These are phyloP conservation scores for Meredithiella fracta DNA, from an alignment of 2,329 filamentous ascomycete species.

Conservation along the genomic window DNA sequence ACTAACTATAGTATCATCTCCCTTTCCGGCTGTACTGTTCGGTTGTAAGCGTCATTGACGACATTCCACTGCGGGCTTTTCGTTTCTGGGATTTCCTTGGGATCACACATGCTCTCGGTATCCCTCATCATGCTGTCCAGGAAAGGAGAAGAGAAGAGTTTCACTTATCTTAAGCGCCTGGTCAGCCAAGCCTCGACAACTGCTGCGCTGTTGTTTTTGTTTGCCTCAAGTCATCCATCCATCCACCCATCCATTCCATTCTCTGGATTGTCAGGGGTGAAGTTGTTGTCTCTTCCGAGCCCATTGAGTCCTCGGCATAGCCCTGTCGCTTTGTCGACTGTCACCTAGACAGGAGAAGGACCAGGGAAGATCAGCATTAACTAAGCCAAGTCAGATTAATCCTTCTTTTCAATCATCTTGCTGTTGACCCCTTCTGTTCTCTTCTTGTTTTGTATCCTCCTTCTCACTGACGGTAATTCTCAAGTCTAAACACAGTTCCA, in stretches of 20 bases:
- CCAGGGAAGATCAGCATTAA: neutral
- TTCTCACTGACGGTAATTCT: neutral
- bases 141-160: neutral
- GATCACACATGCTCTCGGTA: neutral
- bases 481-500: neutral
- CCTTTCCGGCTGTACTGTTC: too few relatives aligned
- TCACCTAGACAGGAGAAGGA: neutral
- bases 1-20: too few relatives aligned
- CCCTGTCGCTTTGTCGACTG: neutral
- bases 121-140: too few relatives aligned
- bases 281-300: neutral
- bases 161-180: conserved; percentile 3
- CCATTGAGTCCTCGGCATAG: neutral
- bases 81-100: neutral
- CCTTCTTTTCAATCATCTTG: conserved; percentile 1
- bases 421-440: conserved; percentile 3
- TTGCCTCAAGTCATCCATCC: neutral
- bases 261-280: neutral
- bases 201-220: neutral
- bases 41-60: too few relatives aligned
- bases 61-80: neutral
- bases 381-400: neutral
- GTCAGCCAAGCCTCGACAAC: conserved; percentile 7
- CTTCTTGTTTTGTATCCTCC: neutral
- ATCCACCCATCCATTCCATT: neutral